phyloP scores from a whole-genome alignment of 2,329 filamentous ascomycete species.

The Penicillium sp. region DNA sequence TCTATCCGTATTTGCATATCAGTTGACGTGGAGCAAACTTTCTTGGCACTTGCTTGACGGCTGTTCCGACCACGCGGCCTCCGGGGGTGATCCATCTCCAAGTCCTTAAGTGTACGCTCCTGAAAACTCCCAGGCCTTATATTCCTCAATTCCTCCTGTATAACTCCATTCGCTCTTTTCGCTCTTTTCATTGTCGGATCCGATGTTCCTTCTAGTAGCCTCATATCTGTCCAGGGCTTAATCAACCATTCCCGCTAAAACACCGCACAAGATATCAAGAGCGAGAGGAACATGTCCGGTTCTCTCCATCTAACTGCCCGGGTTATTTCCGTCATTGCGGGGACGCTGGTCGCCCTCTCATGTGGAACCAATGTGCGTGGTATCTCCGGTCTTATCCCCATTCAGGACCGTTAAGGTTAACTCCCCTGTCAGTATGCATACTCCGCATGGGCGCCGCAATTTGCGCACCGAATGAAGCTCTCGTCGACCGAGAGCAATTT shows the following conservation, averaged over 20 bases:
- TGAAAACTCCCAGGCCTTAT: neutral
- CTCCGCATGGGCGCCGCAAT: conserved; percentile 95
- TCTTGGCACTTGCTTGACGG: conserved; percentile 3
- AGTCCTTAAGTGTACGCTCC: conserved; percentile 6
- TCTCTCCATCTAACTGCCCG: conserved; percentile 52
- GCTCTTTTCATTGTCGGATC: neutral
- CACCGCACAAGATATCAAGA: neutral
- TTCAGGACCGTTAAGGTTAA: conserved; percentile 12
- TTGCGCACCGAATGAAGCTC: conserved; percentile 79
- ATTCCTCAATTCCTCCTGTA: neutral
- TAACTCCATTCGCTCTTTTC: conserved; percentile 4
- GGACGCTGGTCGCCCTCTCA: conserved; percentile 78
- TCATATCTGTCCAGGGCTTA: conserved; percentile 5
- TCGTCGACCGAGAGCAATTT: conserved; percentile 92
- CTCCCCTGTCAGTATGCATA: conserved; percentile 76
- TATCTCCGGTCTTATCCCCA: neutral
- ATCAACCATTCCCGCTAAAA: conserved; percentile 1
- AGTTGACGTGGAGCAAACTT: conserved; percentile 3
- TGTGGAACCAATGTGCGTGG: conserved; percentile 81
- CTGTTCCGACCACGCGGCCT: conserved; percentile 5
- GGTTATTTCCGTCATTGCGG: conserved; percentile 78
- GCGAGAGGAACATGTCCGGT: conserved; percentile 24
- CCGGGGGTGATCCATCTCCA: neutral
- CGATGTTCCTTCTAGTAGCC: conserved; percentile 1
- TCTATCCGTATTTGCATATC: neutral